Evolutionary conservation across 306 rosid genomes (phyloP), one percentile per base, ranked within the genome.

Genomic region (Cucurbita ficifolia): DNA sequence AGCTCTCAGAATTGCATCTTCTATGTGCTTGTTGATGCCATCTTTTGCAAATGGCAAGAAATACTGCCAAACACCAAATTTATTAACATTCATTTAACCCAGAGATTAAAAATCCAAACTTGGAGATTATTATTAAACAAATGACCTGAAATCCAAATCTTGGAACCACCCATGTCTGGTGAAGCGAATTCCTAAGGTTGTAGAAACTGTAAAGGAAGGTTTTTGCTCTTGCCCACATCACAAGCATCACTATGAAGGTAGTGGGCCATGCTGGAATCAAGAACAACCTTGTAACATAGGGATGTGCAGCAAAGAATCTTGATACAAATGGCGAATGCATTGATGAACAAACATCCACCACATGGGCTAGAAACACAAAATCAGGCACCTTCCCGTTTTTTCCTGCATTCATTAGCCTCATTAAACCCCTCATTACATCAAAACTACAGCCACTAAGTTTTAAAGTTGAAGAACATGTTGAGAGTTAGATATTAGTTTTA

Each of bases 81-180:
- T 17, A 17, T 5, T 3, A 29, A 29, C 33, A 29, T 29, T 9
- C 8, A 52, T 17, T 17, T 65, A 65, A 39, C 36, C 4, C n/a
- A 8, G 45, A 35, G 39, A 42, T 39, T 18, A 65, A 65, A 7
- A 46, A 35, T 29, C 0, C 3, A 24, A 70, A 29, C 17, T 21
- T 42, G n/a, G 22, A 58, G 33, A 4, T 42, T 5, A 33, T 29
- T 29, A 0, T 75, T 70, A 54, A 76, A 52, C 8, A 50, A 50
- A 16, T 11, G 9, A 93, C 98, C 97, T 89, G 96, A 78, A 86
- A 91, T 78, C 97, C 99, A 75, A 76, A 83, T 55, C 99, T 78
- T 11, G 99, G 99, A 40, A 95, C 97, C 51, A 38, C 96, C 99
- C 99, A 95, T 0, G 91, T 91, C 75, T 95, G 96, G 83, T 95